These are phyloP conservation scores for Leccinum fuscescens DNA, from an alignment of 1,284 basidiomycete genomes.

Conservation along the genomic window DNA sequence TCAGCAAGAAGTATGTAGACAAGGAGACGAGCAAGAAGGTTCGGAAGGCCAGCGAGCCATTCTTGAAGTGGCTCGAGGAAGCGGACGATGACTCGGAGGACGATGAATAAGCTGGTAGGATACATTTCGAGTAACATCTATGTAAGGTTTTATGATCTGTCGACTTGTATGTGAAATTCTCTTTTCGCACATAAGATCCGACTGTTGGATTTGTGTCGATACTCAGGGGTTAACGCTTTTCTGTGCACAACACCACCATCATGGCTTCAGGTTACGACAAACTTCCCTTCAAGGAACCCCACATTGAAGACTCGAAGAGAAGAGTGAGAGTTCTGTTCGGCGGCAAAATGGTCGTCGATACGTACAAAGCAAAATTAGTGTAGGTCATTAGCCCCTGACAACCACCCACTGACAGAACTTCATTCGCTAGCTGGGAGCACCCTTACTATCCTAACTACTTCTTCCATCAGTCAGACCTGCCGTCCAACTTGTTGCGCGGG, in stretches of 20 bases:
- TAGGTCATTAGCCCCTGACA: conserved; percentile 28
- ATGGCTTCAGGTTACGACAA: conserved; percentile 18
- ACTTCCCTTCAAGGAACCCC: conserved; percentile 37
- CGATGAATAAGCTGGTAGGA: conserved; percentile 7
- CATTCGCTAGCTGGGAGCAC: conserved; percentile 52
- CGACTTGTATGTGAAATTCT: conserved; percentile 5
- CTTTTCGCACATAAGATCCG: no score
- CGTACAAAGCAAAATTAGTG: conserved; percentile 49
- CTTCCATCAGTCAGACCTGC: conserved; percentile 47
- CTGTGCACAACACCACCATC: neutral
- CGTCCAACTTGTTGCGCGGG: conserved; percentile 37
- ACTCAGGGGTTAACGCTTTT: neutral
- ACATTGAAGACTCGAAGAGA: conserved; percentile 46
- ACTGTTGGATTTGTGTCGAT: neutral
- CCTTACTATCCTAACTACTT: conserved; percentile 54
- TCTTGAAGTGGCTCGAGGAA: conserved; percentile 78
- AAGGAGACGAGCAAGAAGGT: conserved; percentile 96
- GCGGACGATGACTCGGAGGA: conserved; percentile 42
- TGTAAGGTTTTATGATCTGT: conserved; percentile 14
- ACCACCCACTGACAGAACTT: neutral
- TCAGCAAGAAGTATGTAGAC: conserved; percentile 94
- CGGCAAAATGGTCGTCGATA: conserved; percentile 54
- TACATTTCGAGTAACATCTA: neutral
- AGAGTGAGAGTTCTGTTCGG: conserved; percentile 54
- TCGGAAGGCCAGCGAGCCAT: conserved; percentile 91